Base-by-base conservation (phyloP, 495 filamentous ascomycete genomes). In the Pseudevernia furfuracea region DNA sequence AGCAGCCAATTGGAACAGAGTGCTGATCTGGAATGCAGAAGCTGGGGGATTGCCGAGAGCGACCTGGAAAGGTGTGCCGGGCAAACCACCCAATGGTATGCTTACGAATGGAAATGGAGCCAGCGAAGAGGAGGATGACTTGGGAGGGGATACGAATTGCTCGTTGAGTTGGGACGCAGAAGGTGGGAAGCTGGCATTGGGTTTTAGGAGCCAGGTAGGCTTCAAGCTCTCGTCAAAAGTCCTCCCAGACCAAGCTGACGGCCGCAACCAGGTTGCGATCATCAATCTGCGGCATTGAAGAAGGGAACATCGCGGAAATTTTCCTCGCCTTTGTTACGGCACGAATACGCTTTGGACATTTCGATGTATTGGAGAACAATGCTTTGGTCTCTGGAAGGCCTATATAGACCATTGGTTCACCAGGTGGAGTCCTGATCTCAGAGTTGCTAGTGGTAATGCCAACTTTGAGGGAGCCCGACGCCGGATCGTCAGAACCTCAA, bases 141-240 rank as follows among this genome's bases (percentile, higher is more conserved):
- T 66, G 34, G 60, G 43, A 17, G 52, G 52, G 2, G 66, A 71
- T 38, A 69, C 67, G 7, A 72, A 75, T 67, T 81, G 85, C 48
- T 85, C 83, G 63, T 71, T 93, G 25, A 81, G 83, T 56, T 96
- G 90, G 90, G 88, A 93, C 75, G 79, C 81, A 0, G 83, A 90
- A 71, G 88, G 89, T 3, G 84, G 87, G 68, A 86, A 84, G 70
- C 78, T 96, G 63, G 89, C 87, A 2, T 89, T 87, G 71, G 87
- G 89, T 23, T 79, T 85, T 32, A 85, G 85, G 63, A 86, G 83
- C 66, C 79, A 85, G 77, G 90, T 92, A 79, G 68, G 85, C 71
- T 36, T 28, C 53, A 44, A 25, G 69, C 25, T 44, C 66, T 7
- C 6, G 30, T 23, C n/a, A 1, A 43, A 3, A 8, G 14, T 38